Evolutionary conservation across 352 stramenopile species (phyloP).

Genomic region (Pythium coloratum): DNA sequence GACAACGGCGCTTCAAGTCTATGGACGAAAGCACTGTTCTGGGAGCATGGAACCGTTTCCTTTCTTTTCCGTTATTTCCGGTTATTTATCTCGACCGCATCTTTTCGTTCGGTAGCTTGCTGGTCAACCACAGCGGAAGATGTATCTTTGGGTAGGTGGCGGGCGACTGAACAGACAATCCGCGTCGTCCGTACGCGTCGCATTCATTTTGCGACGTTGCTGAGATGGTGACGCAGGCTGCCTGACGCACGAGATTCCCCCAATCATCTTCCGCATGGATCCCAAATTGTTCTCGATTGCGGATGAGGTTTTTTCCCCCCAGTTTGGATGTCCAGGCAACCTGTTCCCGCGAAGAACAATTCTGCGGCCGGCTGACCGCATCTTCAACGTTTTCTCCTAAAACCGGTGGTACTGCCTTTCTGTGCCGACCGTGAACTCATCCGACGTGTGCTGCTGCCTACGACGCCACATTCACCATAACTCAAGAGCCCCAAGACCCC

Average conservation of each 20-base stretch:
- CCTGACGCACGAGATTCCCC: slow-evolving; percentile 19
- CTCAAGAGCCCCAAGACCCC: not conserved
- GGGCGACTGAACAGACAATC: slow-evolving; percentile 1
- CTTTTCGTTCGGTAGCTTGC: not conserved
- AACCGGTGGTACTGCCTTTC: slow-evolving; percentile 13
- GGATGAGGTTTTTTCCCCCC: slow-evolving; percentile 2
- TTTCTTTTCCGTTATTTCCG: not conserved
- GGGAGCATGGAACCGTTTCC: not conserved
- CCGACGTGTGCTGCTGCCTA: not conserved
- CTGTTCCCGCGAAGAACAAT: slow-evolving; percentile 17
- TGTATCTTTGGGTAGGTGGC: not conserved
- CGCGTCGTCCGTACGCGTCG: slow-evolving; percentile 2
- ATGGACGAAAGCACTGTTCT: not conserved
- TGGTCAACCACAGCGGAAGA: not conserved
- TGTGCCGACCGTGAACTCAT: slow-evolving; percentile 18
- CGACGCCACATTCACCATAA: not conserved
- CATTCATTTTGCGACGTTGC: slow-evolving; percentile 3
- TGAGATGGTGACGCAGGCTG: slow-evolving; percentile 11
- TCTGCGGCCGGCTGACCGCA: slow-evolving; percentile 8
- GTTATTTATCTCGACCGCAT: not conserved
- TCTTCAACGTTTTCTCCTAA: slow-evolving; percentile 29
- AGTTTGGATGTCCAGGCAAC: not conserved
- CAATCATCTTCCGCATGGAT: slow-evolving; percentile 18
- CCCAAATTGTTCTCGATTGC: slow-evolving; percentile 17
- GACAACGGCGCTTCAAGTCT: not conserved